Evolutionary conservation across 192 early-diverging fungal genomes (phyloP).

Genomic region (Coemansia sp.): DNA sequence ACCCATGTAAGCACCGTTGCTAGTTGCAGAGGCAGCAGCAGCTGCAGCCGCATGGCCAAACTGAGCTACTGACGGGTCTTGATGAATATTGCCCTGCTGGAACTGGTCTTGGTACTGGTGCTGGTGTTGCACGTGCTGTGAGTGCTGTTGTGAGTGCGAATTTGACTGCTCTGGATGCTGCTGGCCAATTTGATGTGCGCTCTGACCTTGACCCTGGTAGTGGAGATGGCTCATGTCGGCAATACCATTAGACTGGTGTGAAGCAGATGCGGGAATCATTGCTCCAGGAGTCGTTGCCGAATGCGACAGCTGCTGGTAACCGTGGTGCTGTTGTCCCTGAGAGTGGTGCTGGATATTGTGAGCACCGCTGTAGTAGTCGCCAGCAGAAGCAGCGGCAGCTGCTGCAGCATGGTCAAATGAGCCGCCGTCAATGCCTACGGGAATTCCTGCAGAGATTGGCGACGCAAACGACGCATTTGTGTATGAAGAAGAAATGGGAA

Average conservation of each 20-base stretch:
- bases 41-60: conserved; percentile 27
- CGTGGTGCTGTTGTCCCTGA: neutral
- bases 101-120: conserved; percentile 10
- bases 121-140: conserved; percentile 9
- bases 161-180: conserved; percentile 7
- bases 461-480: conserved; percentile 24
- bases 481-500: conserved; percentile 22
- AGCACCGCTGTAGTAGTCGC: conserved; percentile 24
- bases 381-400: conserved; percentile 2
- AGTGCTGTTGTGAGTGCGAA: neutral
- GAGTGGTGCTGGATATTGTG: conserved; percentile 1
- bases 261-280: conserved; percentile 13
- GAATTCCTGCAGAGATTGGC: conserved; percentile 23
- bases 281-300: conserved; percentile 8
- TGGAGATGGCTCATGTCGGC: conserved; percentile 33
- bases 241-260: conserved; percentile 16
- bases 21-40: conserved; percentile 18
- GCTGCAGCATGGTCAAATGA: conserved; percentile 16
- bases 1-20: conserved; percentile 31
- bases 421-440: conserved; percentile 18
- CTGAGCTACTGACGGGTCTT: conserved; percentile 11
- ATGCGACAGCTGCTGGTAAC: conserved; percentile 16
- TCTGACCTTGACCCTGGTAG: conserved; percentile 12
- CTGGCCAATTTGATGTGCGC: neutral
- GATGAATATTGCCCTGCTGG: neutral